phyloP scores from a whole-genome alignment of 306 rosid species.

The Parietaria judaica region DNA sequence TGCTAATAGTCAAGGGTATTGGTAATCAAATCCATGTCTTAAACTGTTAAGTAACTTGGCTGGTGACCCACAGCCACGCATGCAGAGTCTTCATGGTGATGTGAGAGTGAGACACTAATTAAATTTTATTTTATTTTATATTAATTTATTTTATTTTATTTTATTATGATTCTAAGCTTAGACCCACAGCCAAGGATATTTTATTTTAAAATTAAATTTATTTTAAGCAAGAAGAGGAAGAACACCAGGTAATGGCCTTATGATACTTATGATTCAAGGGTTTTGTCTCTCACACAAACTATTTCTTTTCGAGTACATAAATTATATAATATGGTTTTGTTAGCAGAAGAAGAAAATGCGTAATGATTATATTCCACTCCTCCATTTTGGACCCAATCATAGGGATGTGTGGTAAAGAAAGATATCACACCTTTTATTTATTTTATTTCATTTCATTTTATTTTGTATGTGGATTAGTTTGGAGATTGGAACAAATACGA shows the following conservation, averaged over 20 bases:
- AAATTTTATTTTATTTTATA: no score
- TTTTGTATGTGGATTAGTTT: no score
- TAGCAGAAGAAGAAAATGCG: neutral
- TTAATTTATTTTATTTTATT: no score
- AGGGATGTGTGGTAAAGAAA: no score
- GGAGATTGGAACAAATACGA: no score
- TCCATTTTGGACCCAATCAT: neutral
- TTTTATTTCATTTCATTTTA: no score
- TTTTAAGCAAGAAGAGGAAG: no score
- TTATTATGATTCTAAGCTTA: no score
- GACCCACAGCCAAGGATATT: no score
- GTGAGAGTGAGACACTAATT: neutral
- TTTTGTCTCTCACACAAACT: neutral
- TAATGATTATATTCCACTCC: constrained; percentile 13
- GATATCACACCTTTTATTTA: no score
- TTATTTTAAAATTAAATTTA: no score
- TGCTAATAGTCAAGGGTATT: constrained; percentile 17
- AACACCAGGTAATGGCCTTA: no score
- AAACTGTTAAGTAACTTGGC: constrained; percentile 5
- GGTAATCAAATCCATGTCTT: constrained; percentile 28
- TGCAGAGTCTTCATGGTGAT: constrained; percentile 6
- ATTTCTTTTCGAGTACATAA: neutral
- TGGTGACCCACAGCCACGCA: constrained; percentile 28
- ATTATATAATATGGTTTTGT: neutral
- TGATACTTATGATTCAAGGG: neutral